These are phyloP conservation scores for Picea sitchensis DNA, from an alignment of 75 land plant species.

Conservation along the genomic window DNA sequence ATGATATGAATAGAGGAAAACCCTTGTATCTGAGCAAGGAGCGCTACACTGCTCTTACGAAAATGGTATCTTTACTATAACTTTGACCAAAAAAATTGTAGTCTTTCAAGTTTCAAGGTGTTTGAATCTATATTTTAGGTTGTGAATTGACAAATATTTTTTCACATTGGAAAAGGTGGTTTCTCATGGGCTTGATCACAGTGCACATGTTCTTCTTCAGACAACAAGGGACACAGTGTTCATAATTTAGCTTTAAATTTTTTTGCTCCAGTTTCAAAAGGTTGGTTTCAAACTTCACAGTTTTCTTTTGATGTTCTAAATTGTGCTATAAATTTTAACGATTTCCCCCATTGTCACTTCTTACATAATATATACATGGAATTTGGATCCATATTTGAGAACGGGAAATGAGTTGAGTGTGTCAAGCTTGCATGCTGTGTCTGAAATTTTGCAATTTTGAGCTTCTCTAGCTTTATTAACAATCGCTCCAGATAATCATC, in stretches of 20 bases:
- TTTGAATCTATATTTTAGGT: not conserved
- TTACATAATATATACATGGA: no score
- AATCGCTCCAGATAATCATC: no score
- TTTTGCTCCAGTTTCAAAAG: not conserved
- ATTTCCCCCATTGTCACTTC: not conserved
- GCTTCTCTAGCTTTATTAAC: no score
- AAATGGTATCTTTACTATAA: conserved; percentile 44
- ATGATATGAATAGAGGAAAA: conserved; percentile 80
- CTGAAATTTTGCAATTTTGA: no score
- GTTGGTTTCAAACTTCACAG: not conserved
- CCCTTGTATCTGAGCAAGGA: conserved; percentile 85
- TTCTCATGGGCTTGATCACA: conserved; percentile 79
- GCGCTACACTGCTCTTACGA: conserved; percentile 77
- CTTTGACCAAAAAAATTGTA: not conserved
- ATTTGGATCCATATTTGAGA: no score
- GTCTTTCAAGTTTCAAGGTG: not conserved
- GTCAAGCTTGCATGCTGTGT: no score
- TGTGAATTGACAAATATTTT: not conserved
- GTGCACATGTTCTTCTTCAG: conserved; percentile 67
- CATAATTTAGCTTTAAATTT: not conserved
- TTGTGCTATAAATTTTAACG: not conserved
- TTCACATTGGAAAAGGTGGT: conserved; percentile 48
- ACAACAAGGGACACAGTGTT: conserved; percentile 52
- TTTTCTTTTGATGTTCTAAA: not conserved
- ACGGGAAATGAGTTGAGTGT: no score